A percentile compares a stretch with the other conserved stretches of the same genome.
Evolutionary conservation across 768 basidiomycete genomes (phyloP).

Genomic region (Peribolospora kevripleyi): DNA sequence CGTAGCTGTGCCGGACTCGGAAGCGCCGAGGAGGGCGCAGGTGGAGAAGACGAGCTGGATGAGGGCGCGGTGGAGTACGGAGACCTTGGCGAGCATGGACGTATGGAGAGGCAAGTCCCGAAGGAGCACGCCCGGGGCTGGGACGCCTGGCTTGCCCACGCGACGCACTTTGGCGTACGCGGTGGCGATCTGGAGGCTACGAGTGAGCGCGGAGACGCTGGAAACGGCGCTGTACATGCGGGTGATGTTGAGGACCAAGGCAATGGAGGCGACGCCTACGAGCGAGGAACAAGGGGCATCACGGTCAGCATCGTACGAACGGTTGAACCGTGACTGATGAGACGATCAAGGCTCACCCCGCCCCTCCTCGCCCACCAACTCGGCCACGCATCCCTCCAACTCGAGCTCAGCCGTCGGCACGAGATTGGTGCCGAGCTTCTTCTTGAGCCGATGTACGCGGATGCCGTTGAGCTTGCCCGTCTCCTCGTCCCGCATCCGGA

Average conservation of each 20-base stretch:
- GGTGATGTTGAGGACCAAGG: slow-evolving; percentile 52
- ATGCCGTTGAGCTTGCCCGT: slow-evolving; percentile 31
- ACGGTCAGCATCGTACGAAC: too few relatives aligned
- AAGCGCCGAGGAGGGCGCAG: slow-evolving; percentile 34
- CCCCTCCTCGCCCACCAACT: slow-evolving; percentile 31
- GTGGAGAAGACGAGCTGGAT: slow-evolving; percentile 39
- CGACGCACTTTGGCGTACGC: slow-evolving; percentile 37
- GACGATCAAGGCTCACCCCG: neutral
- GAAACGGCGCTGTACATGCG: slow-evolving; percentile 39
- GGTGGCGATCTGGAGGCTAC: slow-evolving; percentile 39
- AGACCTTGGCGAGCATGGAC: slow-evolving; percentile 35
- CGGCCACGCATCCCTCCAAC: slow-evolving; percentile 34
- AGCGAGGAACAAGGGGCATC: slow-evolving; percentile 8
- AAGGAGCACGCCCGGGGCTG: slow-evolving; percentile 21
- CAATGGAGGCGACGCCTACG: slow-evolving; percentile 37
- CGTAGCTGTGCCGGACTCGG: slow-evolving; percentile 26
- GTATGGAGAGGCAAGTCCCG: slow-evolving; percentile 38
- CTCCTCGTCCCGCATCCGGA: slow-evolving; percentile 26
- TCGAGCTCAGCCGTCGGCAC: slow-evolving; percentile 54
- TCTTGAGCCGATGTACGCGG: slow-evolving; percentile 45
- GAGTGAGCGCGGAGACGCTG: slow-evolving; percentile 34
- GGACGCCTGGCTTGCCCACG: slow-evolving; percentile 27
- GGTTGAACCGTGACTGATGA: too few relatives aligned
- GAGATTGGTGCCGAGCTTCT: slow-evolving; percentile 41
- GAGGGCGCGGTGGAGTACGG: slow-evolving; percentile 40